Conservation (phyloP, 768 basidiomycete genomes). For the Trametes maxima region DNA sequence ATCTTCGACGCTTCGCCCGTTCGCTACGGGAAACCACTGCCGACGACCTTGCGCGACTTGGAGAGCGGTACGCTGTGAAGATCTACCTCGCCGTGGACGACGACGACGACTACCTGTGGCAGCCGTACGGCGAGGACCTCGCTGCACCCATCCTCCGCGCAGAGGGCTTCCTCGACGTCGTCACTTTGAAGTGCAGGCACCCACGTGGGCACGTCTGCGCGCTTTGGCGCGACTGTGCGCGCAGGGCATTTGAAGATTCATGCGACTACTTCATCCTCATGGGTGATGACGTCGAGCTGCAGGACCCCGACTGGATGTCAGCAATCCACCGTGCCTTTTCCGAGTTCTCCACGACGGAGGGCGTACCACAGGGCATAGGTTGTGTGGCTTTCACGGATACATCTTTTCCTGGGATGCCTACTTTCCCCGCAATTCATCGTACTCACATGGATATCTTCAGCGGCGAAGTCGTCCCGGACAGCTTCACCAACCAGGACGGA, state of each 20-base stretch:
- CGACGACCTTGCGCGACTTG: conserved; percentile 40
- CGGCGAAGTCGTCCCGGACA: conserved; percentile 50
- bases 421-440: conserved; percentile 59
- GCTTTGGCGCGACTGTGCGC: conserved; percentile 56
- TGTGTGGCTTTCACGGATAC: conserved; percentile 60
- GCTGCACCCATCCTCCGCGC: conserved; percentile 41
- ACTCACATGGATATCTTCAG: conserved; percentile 58
- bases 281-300: conserved; percentile 56
- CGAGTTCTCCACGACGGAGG: conserved; percentile 33
- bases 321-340: conserved; percentile 43
- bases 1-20: conserved; percentile 44
- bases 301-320: conserved; percentile 56
- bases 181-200: conserved; percentile 38
- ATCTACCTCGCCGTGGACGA: conserved; percentile 58
- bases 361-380: conserved; percentile 50
- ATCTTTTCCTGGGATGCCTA: conserved; percentile 62
- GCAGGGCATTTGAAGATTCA: conserved; percentile 47
- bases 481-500: conserved; percentile 61
- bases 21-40: conserved; percentile 51
- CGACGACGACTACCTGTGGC: conserved; percentile 47
- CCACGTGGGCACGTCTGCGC: conserved; percentile 52
- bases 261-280: conserved; percentile 56
- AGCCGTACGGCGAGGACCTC: conserved; percentile 28
- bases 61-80: conserved; percentile 39
- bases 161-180: conserved; percentile 41